Evolutionary conservation across 345 rosid genomes (phyloP), one percentile per base, ranked within the genome.

Genomic region (rapeseed (Brassica napus)): DNA sequence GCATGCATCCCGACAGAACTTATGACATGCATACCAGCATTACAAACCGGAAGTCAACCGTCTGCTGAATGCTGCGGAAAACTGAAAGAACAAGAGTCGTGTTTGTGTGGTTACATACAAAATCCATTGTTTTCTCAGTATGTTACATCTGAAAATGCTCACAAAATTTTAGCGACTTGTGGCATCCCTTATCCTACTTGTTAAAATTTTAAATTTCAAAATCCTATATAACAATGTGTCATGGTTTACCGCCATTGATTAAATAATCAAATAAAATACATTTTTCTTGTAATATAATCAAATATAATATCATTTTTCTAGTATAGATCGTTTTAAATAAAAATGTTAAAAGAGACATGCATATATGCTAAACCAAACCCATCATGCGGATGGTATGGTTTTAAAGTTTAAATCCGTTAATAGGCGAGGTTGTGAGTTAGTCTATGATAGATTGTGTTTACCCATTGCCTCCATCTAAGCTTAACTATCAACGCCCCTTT

Each of bases 81-180:
- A 64, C 14, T 88, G 77, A 85, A 74, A 78, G 84, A 86, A 82
- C 92, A 90, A 86, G 35, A 52, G 74, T 79, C 93, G 1, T 90
- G 94, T 80, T 71, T 92, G 4, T 92, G 93, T 32, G 83, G 78
- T 31, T 90, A 87, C 84, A 61, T 88, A 2, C 77, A 44, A 68
- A 24, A 87, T 34, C 92, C 94, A 0, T 16, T 4, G 8, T 30
- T 79, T 35, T 54, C 10, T 54, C 80, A 71, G 18, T 89, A 26
- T 69, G 65, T 85, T 10, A 60, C 73, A 74, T 74, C 86, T 2
- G 85, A 86, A 30, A 84, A 72, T 6, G 89, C 89, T 9, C 77
- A 26, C 5, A 82, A 30, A 68, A 31, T 87, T 11, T 77, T 71
- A 0, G 21, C 28, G 28, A 18, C 78, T 28, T 91, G 94, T 73